Base-by-base conservation (phyloP, 495 filamentous ascomycete genomes). In the Pyronema omphalodes region DNA sequence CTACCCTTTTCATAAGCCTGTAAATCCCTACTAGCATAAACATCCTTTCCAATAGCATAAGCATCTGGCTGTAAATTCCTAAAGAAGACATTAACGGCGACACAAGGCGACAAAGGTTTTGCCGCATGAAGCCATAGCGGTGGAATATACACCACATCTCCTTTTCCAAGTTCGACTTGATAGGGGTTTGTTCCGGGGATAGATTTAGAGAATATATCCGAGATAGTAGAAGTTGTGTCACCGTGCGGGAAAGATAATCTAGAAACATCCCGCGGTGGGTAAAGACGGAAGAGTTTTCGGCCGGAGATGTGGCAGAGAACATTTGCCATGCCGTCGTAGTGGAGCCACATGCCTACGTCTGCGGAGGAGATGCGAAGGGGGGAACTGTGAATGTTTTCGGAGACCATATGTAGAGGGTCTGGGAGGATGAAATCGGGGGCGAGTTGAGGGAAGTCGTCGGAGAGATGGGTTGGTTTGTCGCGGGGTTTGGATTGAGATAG, bases 251-350 rank as follows among this genome's bases (percentile, higher is more conserved):
- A 80, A 6, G 74, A 71, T 0, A 94, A 71, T 40, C 79, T 65
- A 36, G 71, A 70, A 33, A 88, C 80, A 63, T 94, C 84, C 1
- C 72, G 67, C 1, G 88, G 87, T 9, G 84, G 86, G 66, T 82
- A 94, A 11, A 94, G 72, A 4, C 85, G 65, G 34, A 94, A 72
- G 37, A 75, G 69, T 66, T 88, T 89, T 0, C 70, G 69, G 23
- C 86, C 84, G 37, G 70, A 67, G 54, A 89, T 74, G 59, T 93
- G 88, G 63, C 83, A 89, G 44, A 91, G 79, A 6, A 94, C 72
- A 60, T 93, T 94, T 19, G 86, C 86, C 80, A 93, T 88, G 68
- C 84, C 82, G 67, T 94, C 86, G 70, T 88, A 94, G 66, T 94
- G 86, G 23, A 93, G 71, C 88, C 87, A 94, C 78, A 96, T 86